These are phyloP conservation scores for Colletotrichum higginsianum DNA, from an alignment of 2,329 filamentous ascomycete genomes.

Conservation along the genomic window DNA sequence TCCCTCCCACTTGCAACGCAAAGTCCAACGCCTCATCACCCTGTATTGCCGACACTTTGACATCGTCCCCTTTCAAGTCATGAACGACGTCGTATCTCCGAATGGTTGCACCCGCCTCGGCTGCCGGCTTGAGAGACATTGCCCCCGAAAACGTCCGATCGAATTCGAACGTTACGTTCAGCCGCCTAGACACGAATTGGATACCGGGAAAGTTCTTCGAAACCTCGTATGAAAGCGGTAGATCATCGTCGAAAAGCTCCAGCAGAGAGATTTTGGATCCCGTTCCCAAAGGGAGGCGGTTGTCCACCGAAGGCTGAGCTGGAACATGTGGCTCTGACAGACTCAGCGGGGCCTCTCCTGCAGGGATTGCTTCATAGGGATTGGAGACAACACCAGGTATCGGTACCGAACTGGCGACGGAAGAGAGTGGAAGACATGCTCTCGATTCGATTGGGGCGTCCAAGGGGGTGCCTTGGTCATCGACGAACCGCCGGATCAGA, in stretches of 20 bases:
- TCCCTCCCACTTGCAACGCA: not conserved
- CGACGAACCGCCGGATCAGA: not conserved
- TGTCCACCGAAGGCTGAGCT: not conserved
- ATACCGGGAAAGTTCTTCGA: not conserved
- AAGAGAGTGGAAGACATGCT: slow-evolving; percentile 1
- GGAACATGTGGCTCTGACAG: not conserved
- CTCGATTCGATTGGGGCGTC: not conserved
- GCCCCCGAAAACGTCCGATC: not conserved
- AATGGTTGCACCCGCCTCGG: not conserved
- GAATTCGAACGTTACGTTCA: not conserved
- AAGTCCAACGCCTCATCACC: not conserved
- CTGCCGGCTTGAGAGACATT: not conserved
- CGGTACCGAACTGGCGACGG: not conserved
- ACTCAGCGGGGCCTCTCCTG: not conserved
- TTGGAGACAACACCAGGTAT: not conserved
- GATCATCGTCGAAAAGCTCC: not conserved
- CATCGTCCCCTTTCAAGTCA: not conserved
- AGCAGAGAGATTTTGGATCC: not conserved
- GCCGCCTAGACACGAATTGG: not conserved
- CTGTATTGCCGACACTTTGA: not conserved
- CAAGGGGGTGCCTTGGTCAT: not conserved
- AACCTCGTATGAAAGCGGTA: not conserved
- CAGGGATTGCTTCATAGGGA: too few relatives aligned
- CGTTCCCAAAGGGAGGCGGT: not conserved
- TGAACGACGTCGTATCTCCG: not conserved